Evolutionary conservation across 2,329 filamentous ascomycete species (phyloP), one percentile per base, ranked within the genome.

Genomic region (Scedosporium apiospermum): DNA sequence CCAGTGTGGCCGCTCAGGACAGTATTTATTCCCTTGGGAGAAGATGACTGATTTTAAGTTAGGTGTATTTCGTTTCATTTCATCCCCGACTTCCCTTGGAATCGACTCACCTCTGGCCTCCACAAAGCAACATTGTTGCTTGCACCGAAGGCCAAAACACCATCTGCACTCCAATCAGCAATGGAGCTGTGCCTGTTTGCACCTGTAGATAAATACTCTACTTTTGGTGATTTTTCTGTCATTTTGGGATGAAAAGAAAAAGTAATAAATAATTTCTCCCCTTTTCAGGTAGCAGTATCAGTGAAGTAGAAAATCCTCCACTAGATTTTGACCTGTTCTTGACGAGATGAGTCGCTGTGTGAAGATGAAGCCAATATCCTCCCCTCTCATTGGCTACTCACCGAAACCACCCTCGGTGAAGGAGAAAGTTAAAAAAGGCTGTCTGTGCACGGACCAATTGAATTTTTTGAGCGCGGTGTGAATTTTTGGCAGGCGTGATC

Each of bases 111-210:
- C 72, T 82, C 75, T 63, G 92, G 92, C 71, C 86, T 80, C 95
- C 95, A 99, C 49, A 98, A 72, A 53, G 92, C 93, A 68, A 99
- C 83, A 75, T 95, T 95, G 68, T 88, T 87, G 74, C 96, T 91
- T 7, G 93, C 88, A 38, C 95, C 95, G 77, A 91, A 99, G 34
- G 92, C 95, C 62, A 99, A 80, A 55, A 92, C 72, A 9, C 89
- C 90, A 66, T 82, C 77, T 21, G 76, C 71, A 71, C 89, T 86
- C 95, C 95, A 99, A 76, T 98, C 93, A 30, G 93, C 93, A 30
- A 91, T 90, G 16, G 88, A 87, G 18, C 93, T 89, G 70, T 98
- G 91, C 69, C 93, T 84, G 74, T 98, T 99, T 57, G 91, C 93
- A 65, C 95, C 95, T 65, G 88, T 86, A 57, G 91, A 88, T 67